phyloP scores from a whole-genome alignment of 2,329 filamentous ascomycete genomes.

The Daldinia eschscholtzii region DNA sequence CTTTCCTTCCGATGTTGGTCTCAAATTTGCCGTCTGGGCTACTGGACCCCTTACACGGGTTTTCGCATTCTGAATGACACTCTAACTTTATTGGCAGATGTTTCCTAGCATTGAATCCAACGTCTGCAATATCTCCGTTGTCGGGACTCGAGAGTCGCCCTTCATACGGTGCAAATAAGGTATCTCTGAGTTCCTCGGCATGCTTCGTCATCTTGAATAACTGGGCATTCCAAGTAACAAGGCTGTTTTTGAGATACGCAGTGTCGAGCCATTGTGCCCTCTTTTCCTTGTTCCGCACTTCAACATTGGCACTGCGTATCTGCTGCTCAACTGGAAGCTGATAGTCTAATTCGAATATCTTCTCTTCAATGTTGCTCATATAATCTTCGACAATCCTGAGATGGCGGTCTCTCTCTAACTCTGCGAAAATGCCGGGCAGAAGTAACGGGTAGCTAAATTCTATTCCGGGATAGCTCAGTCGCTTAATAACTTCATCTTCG shows the following conservation, averaged over 20 bases:
- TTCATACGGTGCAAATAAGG: neutral
- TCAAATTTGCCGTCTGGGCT: too few relatives aligned
- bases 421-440: slow-evolving; percentile 50
- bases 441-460: slow-evolving; percentile 48
- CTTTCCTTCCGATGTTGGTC: neutral
- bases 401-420: slow-evolving; percentile 50
- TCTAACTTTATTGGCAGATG: too few relatives aligned
- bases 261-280: slow-evolving; percentile 47
- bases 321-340: slow-evolving; percentile 9
- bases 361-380: slow-evolving; percentile 45
- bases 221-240: slow-evolving; percentile 47
- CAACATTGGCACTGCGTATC: slow-evolving; percentile 2
- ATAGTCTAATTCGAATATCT: slow-evolving; percentile 43
- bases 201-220: slow-evolving; percentile 42
- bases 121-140: too few relatives aligned
- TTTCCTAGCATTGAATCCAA: too few relatives aligned
- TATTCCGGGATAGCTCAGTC: slow-evolving; percentile 16
- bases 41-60: too few relatives aligned
- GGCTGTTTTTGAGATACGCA: slow-evolving; percentile 45
- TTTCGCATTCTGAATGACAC: too few relatives aligned
- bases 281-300: slow-evolving; percentile 36
- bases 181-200: slow-evolving; percentile 31
- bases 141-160: too few relatives aligned
- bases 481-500: slow-evolving; percentile 39
- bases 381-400: slow-evolving; percentile 37